Percentiles rank a stretch among this genome's conserved stretches.
phyloP scores from a whole-genome alignment of 495 filamentous ascomycete genomes.

The Cryomyces minteri region DNA sequence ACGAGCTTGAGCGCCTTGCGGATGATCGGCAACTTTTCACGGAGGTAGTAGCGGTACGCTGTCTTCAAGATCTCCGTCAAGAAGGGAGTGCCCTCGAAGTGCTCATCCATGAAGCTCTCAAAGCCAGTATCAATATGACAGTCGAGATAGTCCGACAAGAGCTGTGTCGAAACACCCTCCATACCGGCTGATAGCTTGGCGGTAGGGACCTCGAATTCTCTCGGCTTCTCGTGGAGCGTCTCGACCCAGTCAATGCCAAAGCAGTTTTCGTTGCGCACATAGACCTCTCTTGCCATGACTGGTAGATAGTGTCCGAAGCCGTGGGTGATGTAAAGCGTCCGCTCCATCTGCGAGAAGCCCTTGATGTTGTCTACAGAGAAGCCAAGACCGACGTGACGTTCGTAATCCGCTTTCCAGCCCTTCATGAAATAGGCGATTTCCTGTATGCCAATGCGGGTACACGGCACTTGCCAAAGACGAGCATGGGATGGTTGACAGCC shows the following conservation, averaged over 20 bases:
- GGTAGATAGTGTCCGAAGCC: slow-evolving; percentile 80
- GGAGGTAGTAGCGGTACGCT: slow-evolving; percentile 71
- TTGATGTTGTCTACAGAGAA: slow-evolving; percentile 89
- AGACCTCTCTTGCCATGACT: slow-evolving; percentile 79
- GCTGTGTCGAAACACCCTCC: slow-evolving; percentile 57
- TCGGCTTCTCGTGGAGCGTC: slow-evolving; percentile 47
- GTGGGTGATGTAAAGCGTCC: slow-evolving; percentile 35
- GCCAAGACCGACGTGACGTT: slow-evolving; percentile 67
- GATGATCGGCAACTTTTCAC: slow-evolving; percentile 65
- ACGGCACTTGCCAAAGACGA: slow-evolving; percentile 85
- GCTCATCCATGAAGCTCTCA: slow-evolving; percentile 80
- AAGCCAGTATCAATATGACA: slow-evolving; percentile 78
- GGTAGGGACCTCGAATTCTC: slow-evolving; percentile 66
- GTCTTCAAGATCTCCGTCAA: slow-evolving; percentile 88
- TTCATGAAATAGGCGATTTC: slow-evolving; percentile 96
- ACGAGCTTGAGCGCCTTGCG: slow-evolving; percentile 84
- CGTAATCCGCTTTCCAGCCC: slow-evolving; percentile 90
- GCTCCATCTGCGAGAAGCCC: slow-evolving; percentile 67
- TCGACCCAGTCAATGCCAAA: slow-evolving; percentile 88
- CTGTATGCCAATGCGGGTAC: slow-evolving; percentile 91
- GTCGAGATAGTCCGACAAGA: slow-evolving; percentile 76
- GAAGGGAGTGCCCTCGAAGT: slow-evolving; percentile 87
- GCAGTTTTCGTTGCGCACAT: slow-evolving; percentile 75
- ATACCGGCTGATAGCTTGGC: slow-evolving; percentile 69
- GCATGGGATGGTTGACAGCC: slow-evolving; percentile 88